Evolutionary conservation across 371 early-diverging fungal species (phyloP).

Genomic region (Coemansia sp.): DNA sequence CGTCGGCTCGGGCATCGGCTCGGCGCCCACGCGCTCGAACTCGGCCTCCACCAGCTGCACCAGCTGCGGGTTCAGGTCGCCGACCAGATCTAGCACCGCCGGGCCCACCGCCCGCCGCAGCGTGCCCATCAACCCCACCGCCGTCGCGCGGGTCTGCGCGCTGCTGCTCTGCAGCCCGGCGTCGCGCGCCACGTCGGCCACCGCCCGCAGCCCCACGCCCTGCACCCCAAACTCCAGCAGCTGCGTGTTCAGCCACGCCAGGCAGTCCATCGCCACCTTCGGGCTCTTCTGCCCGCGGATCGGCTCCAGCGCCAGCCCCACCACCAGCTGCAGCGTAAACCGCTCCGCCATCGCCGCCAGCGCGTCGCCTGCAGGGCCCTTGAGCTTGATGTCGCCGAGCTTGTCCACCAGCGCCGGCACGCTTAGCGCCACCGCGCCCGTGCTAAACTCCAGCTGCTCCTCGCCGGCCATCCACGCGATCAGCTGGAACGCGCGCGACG

Average conservation of each 20-base stretch:
- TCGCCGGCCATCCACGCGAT: conserved; percentile 68
- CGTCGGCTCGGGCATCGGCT: conserved; percentile 76
- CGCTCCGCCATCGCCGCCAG: conserved; percentile 73
- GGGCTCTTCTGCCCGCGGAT: conserved; percentile 83
- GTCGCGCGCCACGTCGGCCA: conserved; percentile 83
- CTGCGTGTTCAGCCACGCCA: conserved; percentile 78
- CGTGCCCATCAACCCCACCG: conserved; percentile 75
- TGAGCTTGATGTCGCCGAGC: conserved; percentile 91
- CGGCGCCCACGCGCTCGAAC: conserved; percentile 80
- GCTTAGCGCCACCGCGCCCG: conserved; percentile 71
- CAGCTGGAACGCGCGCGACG: conserved; percentile 59
- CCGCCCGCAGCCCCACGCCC: conserved; percentile 69
- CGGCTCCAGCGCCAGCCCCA: conserved; percentile 72
- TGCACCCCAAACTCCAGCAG: conserved; percentile 85
- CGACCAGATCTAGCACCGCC: conserved; percentile 73
- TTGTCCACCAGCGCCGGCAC: conserved; percentile 81
- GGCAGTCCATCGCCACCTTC: conserved; percentile 81
- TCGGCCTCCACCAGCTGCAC: conserved; percentile 85
- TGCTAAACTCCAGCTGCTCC: conserved; percentile 60
- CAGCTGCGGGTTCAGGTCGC: conserved; percentile 80
- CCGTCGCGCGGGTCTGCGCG: conserved; percentile 76
- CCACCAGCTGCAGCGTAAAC: conserved; percentile 74
- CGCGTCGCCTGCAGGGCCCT: conserved; percentile 77
- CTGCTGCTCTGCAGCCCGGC: conserved; percentile 74
- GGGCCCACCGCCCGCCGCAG: conserved; percentile 83